These are phyloP conservation scores for Leccinum aurantiacum DNA, from an alignment of 768 basidiomycete species.

Conservation along the genomic window DNA sequence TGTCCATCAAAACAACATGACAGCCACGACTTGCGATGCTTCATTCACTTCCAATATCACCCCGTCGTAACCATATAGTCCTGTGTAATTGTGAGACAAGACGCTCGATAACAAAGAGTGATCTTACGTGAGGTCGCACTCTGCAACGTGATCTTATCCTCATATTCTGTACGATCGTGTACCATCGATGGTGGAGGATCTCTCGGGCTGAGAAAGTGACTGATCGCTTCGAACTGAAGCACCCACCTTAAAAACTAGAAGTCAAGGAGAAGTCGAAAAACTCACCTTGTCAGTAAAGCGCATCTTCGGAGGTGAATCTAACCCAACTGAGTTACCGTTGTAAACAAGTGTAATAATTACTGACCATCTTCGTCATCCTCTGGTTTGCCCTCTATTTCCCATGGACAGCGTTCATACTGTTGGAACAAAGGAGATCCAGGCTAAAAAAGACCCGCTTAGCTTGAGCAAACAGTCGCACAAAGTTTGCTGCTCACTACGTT, in stretches of 20 bases:
- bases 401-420: conserved; percentile 87
- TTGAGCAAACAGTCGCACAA: background rate
- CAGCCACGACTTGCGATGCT: conserved; percentile 71
- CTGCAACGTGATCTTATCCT: conserved; percentile 67
- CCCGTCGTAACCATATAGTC: conserved; percentile 74
- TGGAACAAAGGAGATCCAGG: conserved; percentile 89
- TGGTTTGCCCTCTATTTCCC: conserved; percentile 78
- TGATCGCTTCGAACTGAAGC: conserved; percentile 72
- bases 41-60: conserved; percentile 79
- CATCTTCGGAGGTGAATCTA: conserved; percentile 75
- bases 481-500: conserved; percentile 65
- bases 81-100: conserved; percentile 9
- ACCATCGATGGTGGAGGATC: conserved; percentile 78
- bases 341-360: conserved; percentile 5
- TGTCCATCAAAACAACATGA: conserved; percentile 75
- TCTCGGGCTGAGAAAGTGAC: conserved; percentile 73
- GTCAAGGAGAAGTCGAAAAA: background rate
- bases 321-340: background rate
- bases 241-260: background rate
- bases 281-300: conserved; percentile 68
- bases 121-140: conserved; percentile 67
- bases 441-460: conserved; percentile 38
- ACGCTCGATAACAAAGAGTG: background rate
- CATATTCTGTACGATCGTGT: conserved; percentile 75
- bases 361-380: conserved; percentile 84